Conservation (phyloP, 148 eudicot genomes). For the Diospyros kaki region DNA sequence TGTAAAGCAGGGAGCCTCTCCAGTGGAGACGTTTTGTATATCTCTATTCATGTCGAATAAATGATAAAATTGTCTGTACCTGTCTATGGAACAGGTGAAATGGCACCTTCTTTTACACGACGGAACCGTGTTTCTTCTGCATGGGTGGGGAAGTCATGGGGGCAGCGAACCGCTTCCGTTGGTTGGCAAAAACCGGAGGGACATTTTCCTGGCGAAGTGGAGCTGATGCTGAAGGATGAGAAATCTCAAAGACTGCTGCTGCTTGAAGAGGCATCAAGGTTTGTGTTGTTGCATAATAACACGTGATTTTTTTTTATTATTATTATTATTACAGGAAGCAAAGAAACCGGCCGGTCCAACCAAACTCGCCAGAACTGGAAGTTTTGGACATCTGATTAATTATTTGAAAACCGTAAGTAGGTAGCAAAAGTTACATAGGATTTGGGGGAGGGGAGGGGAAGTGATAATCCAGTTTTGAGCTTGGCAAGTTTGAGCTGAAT, state of each 20-base stretch:
- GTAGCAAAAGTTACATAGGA: too few relatives aligned
- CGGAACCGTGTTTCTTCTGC: too few relatives aligned
- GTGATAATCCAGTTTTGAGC: too few relatives aligned
- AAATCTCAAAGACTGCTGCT: not conserved
- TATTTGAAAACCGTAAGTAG: constrained; percentile 11
- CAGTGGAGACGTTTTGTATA: too few relatives aligned
- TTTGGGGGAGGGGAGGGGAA: too few relatives aligned
- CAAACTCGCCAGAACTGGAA: not conserved
- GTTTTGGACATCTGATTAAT: constrained; percentile 9
- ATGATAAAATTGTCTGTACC: not conserved
- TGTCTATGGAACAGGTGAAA: not conserved
- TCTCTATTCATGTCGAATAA: too few relatives aligned
- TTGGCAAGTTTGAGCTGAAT: too few relatives aligned
- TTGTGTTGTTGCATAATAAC: not conserved
- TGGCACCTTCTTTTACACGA: not conserved
- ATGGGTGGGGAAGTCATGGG: constrained; percentile 1
- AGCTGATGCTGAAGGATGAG: not conserved
- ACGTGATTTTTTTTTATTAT: not conserved
- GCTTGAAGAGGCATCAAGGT: constrained; percentile 4
- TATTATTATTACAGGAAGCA: not conserved
- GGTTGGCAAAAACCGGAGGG: too few relatives aligned
- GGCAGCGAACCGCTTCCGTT: too few relatives aligned
- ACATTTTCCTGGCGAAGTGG: not conserved
- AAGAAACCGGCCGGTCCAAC: not conserved
- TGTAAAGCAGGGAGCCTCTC: too few relatives aligned